Base-by-base conservation (phyloP, 2,329 filamentous ascomycete species). In the Fusarium oligoseptatum region DNA sequence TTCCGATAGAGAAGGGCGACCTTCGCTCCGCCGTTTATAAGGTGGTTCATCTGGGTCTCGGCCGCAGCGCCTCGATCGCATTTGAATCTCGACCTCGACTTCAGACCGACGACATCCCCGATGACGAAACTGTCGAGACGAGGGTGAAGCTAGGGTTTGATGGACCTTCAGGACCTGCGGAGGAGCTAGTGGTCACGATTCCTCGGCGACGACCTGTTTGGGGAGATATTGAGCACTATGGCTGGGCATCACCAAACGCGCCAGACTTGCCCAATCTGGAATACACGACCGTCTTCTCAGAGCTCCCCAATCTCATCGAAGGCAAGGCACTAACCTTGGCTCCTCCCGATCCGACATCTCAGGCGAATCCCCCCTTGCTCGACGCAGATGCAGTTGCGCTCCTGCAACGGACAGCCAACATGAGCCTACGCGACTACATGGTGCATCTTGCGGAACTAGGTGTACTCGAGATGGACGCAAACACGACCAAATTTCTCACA, bases 301-400 rank as follows among this genome's bases (percentile, higher is more conserved):
- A 98, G 82, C 87, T 99, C 27, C 94, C 95, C 2, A 93, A 97
- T 80, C 88, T 98, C 32, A 94, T 98, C 72, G 96, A 98, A 85
- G 96, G 94, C 11, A 96, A 96, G 82, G 96, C 95, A 1, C 91
- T 98, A n/a, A 95, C 94, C 0, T 88, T 98, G 41, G 94, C 93
- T 0, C 94, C 92, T 34, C 85, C 87, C 1, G 86, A 84, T 73
- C 85, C 81, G 39, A 82, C 78, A 37, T 85, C 84, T 20, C 77
- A 78, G 39, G 77, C 79, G 20, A 82, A 82, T 4, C 83, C 84
- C 10, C 84, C 83, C 17, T 79, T 87, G 24, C 88, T 93, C 2
- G 92, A 95, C 76, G 86, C 90, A 12, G 89, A 92, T 36, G 91
- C 94, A 1, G 90, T 95, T 8, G 89, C 89, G 6, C 83, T 95